Conservation (phyloP, 352 stramenopile genomes). For the Phytopythium kandeliae region DNA sequence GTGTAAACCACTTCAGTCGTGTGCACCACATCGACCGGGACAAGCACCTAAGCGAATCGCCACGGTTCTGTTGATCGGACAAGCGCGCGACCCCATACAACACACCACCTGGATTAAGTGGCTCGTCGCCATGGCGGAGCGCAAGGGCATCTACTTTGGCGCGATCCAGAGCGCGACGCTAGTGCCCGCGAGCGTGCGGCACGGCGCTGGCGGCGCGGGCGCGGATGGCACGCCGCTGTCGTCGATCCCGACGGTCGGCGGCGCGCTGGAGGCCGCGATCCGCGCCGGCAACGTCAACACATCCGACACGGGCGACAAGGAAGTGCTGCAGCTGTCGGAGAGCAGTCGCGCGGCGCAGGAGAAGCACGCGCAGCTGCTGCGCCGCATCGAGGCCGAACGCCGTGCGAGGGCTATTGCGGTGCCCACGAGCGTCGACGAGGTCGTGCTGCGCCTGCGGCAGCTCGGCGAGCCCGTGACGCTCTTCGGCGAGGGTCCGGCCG, state of each 20-base stretch:
- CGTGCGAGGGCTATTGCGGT: constrained; percentile 88
- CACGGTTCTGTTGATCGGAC: too few species aligned
- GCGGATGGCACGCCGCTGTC: constrained; percentile 1
- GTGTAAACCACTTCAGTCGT: constrained; percentile 1
- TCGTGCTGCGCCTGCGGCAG: constrained; percentile 86
- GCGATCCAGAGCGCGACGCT: constrained; percentile 41
- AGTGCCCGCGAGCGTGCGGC: constrained; percentile 35
- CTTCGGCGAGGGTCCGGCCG: constrained; percentile 94
- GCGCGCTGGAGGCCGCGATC: constrained; percentile 61
- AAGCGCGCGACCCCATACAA: too few species aligned
- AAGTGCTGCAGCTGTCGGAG: constrained; percentile 80
- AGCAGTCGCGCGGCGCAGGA: constrained; percentile 80
- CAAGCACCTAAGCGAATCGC: too few species aligned
- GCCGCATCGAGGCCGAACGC: constrained; percentile 89
- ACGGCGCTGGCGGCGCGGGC: constrained; percentile 6
- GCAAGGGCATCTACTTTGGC: constrained; percentile 81
- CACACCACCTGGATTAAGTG: too few species aligned
- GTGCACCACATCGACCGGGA: too few species aligned
- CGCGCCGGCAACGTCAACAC: constrained; percentile 82
- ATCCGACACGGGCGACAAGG: constrained; percentile 64
- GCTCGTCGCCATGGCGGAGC: constrained; percentile 73
- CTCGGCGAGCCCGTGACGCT: constrained; percentile 92
- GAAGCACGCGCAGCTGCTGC: constrained; percentile 83
- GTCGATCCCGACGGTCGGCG: constrained; percentile 12
- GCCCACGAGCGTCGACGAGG: constrained; percentile 90